phyloP scores from a whole-genome alignment of 2,329 filamentous ascomycete species.

The Thermothelomyces thermophilus region DNA sequence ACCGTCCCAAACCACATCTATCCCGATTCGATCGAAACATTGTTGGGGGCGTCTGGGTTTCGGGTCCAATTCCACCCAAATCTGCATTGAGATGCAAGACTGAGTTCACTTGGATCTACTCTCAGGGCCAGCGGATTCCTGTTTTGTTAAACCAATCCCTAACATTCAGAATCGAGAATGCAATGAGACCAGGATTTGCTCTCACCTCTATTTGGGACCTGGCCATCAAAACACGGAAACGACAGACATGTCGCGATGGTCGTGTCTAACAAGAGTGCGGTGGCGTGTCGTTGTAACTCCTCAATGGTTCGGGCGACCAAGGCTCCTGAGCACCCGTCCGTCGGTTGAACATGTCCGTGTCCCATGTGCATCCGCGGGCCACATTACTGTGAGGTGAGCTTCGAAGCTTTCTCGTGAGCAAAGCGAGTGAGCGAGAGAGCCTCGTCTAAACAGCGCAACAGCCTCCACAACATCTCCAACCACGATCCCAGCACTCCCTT shows the following conservation, averaged over 20 bases:
- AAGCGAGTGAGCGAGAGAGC: background rate
- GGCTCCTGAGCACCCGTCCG: slow-evolving; percentile 20
- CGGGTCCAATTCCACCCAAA: no score
- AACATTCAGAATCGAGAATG: no score
- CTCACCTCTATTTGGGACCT: no score
- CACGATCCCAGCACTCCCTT: slow-evolving; percentile 38
- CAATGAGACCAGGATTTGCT: no score
- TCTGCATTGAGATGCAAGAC: no score
- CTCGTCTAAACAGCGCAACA: slow-evolving; percentile 29
- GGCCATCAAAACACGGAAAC: background rate
- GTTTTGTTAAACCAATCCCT: no score
- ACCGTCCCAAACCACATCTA: no score
- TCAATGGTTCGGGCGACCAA: background rate
- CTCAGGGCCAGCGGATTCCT: no score
- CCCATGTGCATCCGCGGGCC: slow-evolving; percentile 43
- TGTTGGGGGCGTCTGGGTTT: no score
- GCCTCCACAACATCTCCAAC: slow-evolving; percentile 42
- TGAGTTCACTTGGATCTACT: no score
- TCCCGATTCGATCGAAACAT: no score
- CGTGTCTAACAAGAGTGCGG: slow-evolving; percentile 7
- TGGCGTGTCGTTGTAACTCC: slow-evolving; percentile 5
- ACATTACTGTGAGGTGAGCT: slow-evolving; percentile 45
- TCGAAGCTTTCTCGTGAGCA: background rate
- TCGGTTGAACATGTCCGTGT: slow-evolving; percentile 39
- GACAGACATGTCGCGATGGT: slow-evolving; percentile 18